phyloP scores from a whole-genome alignment of 2,329 filamentous ascomycete genomes.

The Ophiocordyceps camponoti-rufipedis region DNA sequence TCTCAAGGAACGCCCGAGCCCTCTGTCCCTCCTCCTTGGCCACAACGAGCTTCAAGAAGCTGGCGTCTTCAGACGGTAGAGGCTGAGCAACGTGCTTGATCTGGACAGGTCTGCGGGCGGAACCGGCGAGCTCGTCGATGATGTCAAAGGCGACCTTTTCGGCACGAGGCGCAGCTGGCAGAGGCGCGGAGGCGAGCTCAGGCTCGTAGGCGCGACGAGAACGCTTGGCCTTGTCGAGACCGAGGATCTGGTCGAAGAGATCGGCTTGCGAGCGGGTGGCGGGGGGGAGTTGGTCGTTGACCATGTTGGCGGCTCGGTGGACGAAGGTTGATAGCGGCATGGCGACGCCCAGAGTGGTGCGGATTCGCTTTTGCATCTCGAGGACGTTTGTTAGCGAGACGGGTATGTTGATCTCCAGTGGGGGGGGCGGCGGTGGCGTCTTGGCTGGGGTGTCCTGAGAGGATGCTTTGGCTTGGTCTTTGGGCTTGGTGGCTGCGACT shows the following conservation, averaged over 20 bases:
- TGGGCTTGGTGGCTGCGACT: conserved; percentile 37
- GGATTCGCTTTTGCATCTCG: conserved; percentile 63
- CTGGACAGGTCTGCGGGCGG: conserved; percentile 10
- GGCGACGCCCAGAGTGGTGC: conserved; percentile 58
- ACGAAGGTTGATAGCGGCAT: conserved; percentile 79
- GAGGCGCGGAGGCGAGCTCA: conserved; percentile 33
- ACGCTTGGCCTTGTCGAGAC: conserved; percentile 34
- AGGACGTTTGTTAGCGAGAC: conserved; percentile 66
- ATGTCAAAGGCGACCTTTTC: conserved; percentile 39
- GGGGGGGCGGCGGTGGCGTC: conserved; percentile 20
- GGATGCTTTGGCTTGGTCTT: too few relatives aligned
- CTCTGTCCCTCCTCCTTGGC: conserved; percentile 65
- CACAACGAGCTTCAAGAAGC: conserved; percentile 69
- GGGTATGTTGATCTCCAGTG: conserved; percentile 48
- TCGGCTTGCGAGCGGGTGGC: conserved; percentile 43
- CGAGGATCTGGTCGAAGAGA: conserved; percentile 78
- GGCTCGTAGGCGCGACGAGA: conserved; percentile 49
- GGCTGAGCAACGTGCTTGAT: conserved; percentile 17
- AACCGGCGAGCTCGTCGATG: conserved; percentile 56
- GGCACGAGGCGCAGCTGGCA: conserved; percentile 5
- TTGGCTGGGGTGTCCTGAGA: conserved; percentile 9
- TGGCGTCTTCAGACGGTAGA: conserved; percentile 37
- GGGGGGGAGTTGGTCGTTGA: conserved; percentile 71
- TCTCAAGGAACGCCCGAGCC: conserved; percentile 65
- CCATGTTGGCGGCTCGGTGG: conserved; percentile 63